Base-by-base conservation (phyloP, 2,329 filamentous ascomycete species). In the Elsinoe perseae region DNA sequence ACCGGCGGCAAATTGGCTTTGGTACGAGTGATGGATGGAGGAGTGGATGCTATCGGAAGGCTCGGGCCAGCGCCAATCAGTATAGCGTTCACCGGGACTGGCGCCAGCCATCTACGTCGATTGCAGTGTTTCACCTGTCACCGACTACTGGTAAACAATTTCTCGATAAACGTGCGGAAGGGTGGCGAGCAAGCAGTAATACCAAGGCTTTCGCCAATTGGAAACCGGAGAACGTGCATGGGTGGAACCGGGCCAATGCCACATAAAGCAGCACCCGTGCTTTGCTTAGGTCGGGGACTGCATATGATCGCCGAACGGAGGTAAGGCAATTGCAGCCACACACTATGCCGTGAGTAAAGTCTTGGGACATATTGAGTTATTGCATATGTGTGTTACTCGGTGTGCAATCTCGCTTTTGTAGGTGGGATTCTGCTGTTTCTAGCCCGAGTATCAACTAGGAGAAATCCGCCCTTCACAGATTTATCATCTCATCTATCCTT, bases 101-200 rank as follows among this genome's bases (percentile, higher is more conserved):
- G 48, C 48, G 21, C 48, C 48, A 52, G 48, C 48, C 48, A 52
- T 52, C 48, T 52, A 52, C 48, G 48, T 52, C 20, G 48, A 25
- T 10, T 23, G 28, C 48, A 23, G 18, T 21, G 48, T 52, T 52
- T 52, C 48, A 52, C 30, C 48, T 32, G 28, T 52, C 25, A 36
- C 48, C 48, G 48, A 38, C 30, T 36, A n/a, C 28, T 38, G 28
- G 48, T 36, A 52, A 52, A 20, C 30, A 38, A 16, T 38, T 32
- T 30, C 44, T 30, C 28, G 32, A 36, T 20, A 28, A 38, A 52
- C 48, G 48, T 36, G 32, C 14, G 18, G 21, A 25, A 20, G 14
- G 18, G 32, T 52, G 48, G 28, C 48, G 30, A 52, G 48, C n/a
- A 52, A 38, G 30, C 48, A 52, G 16, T 8, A 18, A 7, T 28